Evolutionary conservation across 164 flowering plant genomes (phyloP), one percentile per base, ranked within the genome.

Genomic region (Tinospora cordifolia): DNA sequence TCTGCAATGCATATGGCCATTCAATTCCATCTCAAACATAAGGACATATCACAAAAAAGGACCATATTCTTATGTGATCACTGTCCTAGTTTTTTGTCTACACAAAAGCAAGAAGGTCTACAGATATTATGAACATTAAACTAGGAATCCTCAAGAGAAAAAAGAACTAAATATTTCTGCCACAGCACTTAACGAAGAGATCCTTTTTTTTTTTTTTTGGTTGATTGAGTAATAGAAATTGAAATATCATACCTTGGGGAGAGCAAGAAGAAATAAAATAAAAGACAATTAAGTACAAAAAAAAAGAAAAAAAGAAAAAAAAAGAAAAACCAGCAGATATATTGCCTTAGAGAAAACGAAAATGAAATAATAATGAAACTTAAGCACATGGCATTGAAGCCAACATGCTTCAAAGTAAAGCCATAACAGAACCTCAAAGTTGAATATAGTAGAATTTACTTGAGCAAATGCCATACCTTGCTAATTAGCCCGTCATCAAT

Each of bases 401-500:
- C 47, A 9, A 14, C 47, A 44, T 21, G 24, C n/a, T 54, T 54
- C 24, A 22, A 69, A 58, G 36, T 2, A 19, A 14, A 57, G 60
- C 60, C 21, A 54, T 54, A 54, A 54, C 7, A 54, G 25, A 22
- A 54, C 7, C n/a, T 15, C 60, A 54, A 54, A 54, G 2, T 3
- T 22, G 9, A 1, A 64, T 2, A 24, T 8, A 64, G 41, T 36
- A 36, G 21, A 39, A 30, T 34, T 9, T 34, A 64, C 11, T 8
- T 19, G 25, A 39, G n/a, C 3, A 64, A 1, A 54, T 6, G 12
- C 27, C 17, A 46, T 82, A 84, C 90, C 90, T 86, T 86, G 78
- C 73, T 87, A 71, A 87, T 87, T 62, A 87, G 79, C 72, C 91
- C 91, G 79, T 87, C 89, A 71, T 87, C 91, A 79, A 86, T 74